Evolutionary conservation across 2,329 filamentous ascomycete species (phyloP).

Genomic region (Clarireedia paspali): DNA sequence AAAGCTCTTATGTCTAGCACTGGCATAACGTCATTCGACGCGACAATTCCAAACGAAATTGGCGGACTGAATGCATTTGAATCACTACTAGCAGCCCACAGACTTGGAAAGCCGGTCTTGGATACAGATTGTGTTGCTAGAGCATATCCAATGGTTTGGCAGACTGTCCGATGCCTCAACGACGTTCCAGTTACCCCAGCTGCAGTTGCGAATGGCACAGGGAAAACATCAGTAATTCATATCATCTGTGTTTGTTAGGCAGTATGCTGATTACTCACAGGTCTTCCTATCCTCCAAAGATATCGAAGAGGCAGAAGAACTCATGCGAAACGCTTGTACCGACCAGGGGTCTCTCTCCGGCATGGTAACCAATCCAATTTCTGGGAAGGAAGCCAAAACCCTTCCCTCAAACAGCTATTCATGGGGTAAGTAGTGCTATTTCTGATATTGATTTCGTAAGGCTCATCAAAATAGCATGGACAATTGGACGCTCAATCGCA

Average conservation of each 20-base stretch:
- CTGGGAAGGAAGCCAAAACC: constrained; percentile 23
- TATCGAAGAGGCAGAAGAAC: constrained; percentile 21
- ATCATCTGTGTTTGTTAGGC: no score
- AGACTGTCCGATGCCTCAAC: constrained; percentile 26
- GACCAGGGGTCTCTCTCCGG: constrained; percentile 23
- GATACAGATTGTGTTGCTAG: constrained; percentile 27
- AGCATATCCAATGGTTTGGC: constrained; percentile 27
- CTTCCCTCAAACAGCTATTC: constrained; percentile 27
- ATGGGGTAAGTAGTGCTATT: constrained; percentile 14
- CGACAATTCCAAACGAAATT: constrained; percentile 56
- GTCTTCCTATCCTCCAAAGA: constrained; percentile 17
- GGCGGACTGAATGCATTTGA: constrained; percentile 52
- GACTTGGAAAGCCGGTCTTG: constrained; percentile 21
- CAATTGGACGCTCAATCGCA: constrained; percentile 52
- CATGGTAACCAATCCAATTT: constrained; percentile 24
- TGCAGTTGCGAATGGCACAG: constrained; percentile 21
- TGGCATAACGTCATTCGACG: constrained; percentile 30
- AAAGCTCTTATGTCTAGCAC: constrained; percentile 19
- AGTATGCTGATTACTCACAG: constrained; percentile 5
- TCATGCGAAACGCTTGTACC: constrained; percentile 25
- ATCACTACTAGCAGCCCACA: constrained; percentile 22
- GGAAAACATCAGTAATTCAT: constrained; percentile 14
- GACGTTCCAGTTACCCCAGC: constrained; percentile 23
- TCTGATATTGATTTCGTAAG: not conserved
- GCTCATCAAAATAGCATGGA: constrained; percentile 29